Evolutionary conservation across 2,329 filamentous ascomycete species (phyloP).

Genomic region (Fusarium poae): DNA sequence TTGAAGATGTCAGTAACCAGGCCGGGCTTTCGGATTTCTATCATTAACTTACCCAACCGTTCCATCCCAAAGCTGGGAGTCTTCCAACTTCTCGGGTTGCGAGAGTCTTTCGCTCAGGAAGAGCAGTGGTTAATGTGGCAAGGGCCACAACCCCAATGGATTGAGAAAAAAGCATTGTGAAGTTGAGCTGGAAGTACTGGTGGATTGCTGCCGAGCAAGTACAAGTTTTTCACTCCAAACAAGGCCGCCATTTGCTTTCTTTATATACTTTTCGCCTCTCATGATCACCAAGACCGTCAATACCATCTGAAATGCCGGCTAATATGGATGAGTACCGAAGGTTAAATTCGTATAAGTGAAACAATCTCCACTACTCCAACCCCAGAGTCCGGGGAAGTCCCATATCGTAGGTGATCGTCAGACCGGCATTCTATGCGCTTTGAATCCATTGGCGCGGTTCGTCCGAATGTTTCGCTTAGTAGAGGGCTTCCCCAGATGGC

Average conservation of each 20-base stretch:
- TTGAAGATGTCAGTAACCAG: not conserved
- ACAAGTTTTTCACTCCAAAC: not conserved
- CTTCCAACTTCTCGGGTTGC: slow-evolving; percentile 17
- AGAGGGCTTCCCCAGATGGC: slow-evolving; percentile 12
- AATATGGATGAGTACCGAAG: slow-evolving; percentile 19
- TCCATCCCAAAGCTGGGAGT: slow-evolving; percentile 32
- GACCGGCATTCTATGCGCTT: not conserved
- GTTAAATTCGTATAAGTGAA: slow-evolving; percentile 28
- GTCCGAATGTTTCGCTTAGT: not conserved
- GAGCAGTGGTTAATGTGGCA: slow-evolving; percentile 12
- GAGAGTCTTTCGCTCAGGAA: slow-evolving; percentile 15
- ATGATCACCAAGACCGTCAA: not conserved
- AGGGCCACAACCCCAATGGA: slow-evolving; percentile 27
- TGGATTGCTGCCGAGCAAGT: not conserved
- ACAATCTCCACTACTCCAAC: slow-evolving; percentile 7
- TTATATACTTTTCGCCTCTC: slow-evolving; percentile 8
- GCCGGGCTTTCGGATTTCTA: not conserved
- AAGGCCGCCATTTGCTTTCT: not conserved
- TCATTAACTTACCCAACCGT: slow-evolving; percentile 17
- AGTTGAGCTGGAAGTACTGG: not conserved
- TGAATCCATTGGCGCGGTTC: slow-evolving; percentile 21
- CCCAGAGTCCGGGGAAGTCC: slow-evolving; percentile 21
- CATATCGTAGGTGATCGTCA: slow-evolving; percentile 22
- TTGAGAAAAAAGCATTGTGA: slow-evolving; percentile 22
- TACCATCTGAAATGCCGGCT: slow-evolving; percentile 15